Conservation (phyloP, 208 protist genomes). For the Leptomonas pyrrhocoris region DNA sequence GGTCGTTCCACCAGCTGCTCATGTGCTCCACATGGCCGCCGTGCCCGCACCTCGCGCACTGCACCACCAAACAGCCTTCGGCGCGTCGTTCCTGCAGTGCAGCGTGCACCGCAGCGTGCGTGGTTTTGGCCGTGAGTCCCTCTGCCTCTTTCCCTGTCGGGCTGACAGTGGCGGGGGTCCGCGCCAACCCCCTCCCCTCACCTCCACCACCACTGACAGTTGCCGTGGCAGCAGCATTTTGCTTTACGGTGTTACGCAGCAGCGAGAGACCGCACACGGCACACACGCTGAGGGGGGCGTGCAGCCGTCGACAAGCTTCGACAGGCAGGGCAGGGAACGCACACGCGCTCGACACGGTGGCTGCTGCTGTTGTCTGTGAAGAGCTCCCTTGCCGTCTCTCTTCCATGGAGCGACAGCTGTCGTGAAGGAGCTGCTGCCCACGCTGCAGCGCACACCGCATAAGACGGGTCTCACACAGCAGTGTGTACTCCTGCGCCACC, state of each 20-base stretch:
- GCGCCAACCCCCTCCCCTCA: neutral
- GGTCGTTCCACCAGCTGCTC: constrained; percentile 70
- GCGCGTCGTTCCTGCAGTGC: constrained; percentile 8
- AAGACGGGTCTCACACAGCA: constrained; percentile 45
- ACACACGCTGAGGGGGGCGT: constrained; percentile 56
- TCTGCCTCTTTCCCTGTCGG: neutral
- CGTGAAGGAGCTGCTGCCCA: constrained; percentile 4
- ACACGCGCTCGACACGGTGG: neutral
- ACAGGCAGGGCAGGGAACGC: neutral
- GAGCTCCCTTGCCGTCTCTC: neutral
- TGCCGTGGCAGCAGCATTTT: neutral
- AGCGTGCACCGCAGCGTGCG: neutral
- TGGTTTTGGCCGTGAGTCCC: neutral
- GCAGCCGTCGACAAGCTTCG: constrained; percentile 22
- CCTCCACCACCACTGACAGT: neutral
- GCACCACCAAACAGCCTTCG: constrained; percentile 67
- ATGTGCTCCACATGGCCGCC: constrained; percentile 82
- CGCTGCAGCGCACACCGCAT: constrained; percentile 45
- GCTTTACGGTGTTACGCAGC: constrained; percentile 29
- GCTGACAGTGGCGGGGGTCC: neutral
- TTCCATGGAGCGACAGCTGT: neutral
- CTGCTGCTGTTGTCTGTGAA: neutral
- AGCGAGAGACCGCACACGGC: constrained; percentile 71
- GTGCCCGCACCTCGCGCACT: constrained; percentile 77
- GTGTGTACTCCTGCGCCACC: constrained; percentile 33